Percentiles rank a stretch among this genome's conserved stretches.
phyloP scores from a whole-genome alignment of 2,329 filamentous ascomycete genomes.

The Trichoderma hamatum region DNA sequence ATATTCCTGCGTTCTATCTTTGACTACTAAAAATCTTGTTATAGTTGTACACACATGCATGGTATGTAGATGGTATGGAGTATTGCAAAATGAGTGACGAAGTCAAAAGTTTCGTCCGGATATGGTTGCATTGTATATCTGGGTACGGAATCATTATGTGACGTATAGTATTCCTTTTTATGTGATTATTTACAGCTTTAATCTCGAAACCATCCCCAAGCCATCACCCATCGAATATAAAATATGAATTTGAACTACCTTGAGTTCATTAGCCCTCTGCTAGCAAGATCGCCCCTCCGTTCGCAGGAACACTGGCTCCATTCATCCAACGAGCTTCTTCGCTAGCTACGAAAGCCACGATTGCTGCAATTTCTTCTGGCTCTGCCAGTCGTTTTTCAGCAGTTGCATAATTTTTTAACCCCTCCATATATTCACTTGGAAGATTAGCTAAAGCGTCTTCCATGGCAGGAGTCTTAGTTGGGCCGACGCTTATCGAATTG shows the following conservation, averaged over 20 bases:
- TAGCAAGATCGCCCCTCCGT: neutral
- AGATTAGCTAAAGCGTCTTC: neutral
- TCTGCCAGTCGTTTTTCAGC: constrained; percentile 10
- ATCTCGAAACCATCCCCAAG: neutral
- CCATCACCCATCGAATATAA: neutral
- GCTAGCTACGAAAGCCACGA: constrained; percentile 1
- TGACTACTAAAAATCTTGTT: too few relatives aligned
- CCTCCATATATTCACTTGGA: neutral
- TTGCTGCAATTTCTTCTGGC: constrained; percentile 8
- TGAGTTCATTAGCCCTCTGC: neutral
- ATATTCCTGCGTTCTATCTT: too few relatives aligned
- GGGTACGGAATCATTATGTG: neutral
- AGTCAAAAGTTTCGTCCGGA: neutral
- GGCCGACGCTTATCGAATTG: constrained; percentile 8
- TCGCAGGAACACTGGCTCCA: constrained; percentile 1
- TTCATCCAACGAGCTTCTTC: constrained; percentile 16
- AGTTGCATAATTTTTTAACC: neutral
- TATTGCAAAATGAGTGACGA: neutral
- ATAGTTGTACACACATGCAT: too few relatives aligned
- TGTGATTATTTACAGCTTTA: neutral
- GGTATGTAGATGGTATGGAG: too few relatives aligned
- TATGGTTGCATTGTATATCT: neutral
- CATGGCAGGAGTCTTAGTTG: constrained; percentile 7
- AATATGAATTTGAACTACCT: neutral
- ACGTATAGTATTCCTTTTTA: neutral